A percentile compares a stretch with the other conserved stretches of the same genome.
Evolutionary conservation across 2,329 filamentous ascomycete genomes (phyloP).

Genomic region (Lecanicillium sp.): DNA sequence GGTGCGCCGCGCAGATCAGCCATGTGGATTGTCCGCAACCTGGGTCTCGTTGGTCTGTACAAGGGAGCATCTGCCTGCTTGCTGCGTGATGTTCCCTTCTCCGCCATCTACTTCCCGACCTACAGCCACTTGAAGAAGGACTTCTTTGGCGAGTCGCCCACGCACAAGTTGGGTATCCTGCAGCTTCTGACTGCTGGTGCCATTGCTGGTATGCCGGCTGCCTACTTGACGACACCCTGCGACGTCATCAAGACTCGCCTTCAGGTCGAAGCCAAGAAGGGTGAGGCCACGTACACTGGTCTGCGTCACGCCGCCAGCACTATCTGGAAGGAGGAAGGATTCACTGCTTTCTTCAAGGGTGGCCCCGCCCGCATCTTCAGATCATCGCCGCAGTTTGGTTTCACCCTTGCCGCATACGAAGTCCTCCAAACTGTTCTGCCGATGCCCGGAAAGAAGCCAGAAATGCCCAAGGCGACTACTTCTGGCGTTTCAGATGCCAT

Average conservation of each 20-base stretch:
- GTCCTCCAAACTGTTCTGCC: constrained; percentile 76
- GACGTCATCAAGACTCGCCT: constrained; percentile 99
- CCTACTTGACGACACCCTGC: constrained; percentile 92
- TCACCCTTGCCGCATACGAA: constrained; percentile 93
- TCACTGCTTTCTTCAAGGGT: constrained; percentile 97
- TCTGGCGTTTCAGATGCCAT: constrained; percentile 56
- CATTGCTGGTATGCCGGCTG: constrained; percentile 85
- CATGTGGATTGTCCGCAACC: constrained; percentile 94
- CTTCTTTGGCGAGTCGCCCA: constrained; percentile 80
- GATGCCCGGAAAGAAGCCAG: constrained; percentile 51
- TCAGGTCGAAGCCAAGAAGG: constrained; percentile 95
- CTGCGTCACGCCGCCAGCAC: constrained; percentile 78
- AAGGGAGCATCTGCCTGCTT: constrained; percentile 94
- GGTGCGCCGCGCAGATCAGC: constrained; percentile 81
- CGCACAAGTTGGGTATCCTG: constrained; percentile 80
- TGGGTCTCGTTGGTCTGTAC: constrained; percentile 90
- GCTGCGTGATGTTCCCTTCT: constrained; percentile 94
- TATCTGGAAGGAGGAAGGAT: constrained; percentile 84
- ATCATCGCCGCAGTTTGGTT: constrained; percentile 94
- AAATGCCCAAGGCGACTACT: constrained; percentile 40
- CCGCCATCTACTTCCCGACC: constrained; percentile 96
- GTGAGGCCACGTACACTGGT: constrained; percentile 79
- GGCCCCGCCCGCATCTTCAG: constrained; percentile 90
- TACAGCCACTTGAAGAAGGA: constrained; percentile 94
- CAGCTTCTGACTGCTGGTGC: constrained; percentile 92